phyloP scores from a whole-genome alignment of 2,329 filamentous ascomycete genomes.

The Exophiala sp. region DNA sequence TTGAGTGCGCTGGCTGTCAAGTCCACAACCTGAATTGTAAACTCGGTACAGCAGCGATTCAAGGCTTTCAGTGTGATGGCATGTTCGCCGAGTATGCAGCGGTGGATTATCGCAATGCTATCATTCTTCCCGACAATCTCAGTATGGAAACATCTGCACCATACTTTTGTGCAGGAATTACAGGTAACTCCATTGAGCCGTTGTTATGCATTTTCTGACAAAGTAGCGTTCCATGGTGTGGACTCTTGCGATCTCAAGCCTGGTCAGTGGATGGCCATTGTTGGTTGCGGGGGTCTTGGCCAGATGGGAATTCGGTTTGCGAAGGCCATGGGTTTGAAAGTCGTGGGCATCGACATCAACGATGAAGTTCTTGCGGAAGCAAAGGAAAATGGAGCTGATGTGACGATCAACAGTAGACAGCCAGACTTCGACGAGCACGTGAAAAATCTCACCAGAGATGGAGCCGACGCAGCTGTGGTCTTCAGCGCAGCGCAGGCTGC shows the following conservation, averaged over 20 bases:
- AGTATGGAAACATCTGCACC: constrained; percentile 4
- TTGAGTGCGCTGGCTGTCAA: constrained; percentile 5
- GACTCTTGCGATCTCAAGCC: constrained; percentile 4
- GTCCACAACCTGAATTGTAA: constrained; percentile 9
- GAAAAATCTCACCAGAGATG: constrained; percentile 3
- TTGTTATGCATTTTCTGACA: not conserved
- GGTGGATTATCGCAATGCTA: constrained; percentile 7
- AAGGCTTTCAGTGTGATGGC: constrained; percentile 3
- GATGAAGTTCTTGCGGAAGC: constrained; percentile 41
- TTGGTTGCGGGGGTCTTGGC: constrained; percentile 28
- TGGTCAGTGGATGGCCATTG: constrained; percentile 26
- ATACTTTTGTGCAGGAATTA: constrained; percentile 9
- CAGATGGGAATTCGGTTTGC: constrained; percentile 32
- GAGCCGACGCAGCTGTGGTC: constrained; percentile 11
- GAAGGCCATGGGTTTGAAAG: constrained; percentile 23
- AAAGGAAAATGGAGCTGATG: constrained; percentile 40
- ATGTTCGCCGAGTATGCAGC: constrained; percentile 7
- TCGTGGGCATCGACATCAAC: constrained; percentile 27
- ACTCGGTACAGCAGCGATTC: constrained; percentile 1
- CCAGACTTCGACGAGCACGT: constrained; percentile 1
- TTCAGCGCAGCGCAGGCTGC: constrained; percentile 14
- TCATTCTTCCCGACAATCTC: constrained; percentile 6
- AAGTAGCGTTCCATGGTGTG: constrained; percentile 10
- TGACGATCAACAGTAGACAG: constrained; percentile 2
- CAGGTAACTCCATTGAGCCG: not conserved